Base-by-base conservation (phyloP, 1,284 basidiomycete genomes). In the Bjerkandera adusta region DNA sequence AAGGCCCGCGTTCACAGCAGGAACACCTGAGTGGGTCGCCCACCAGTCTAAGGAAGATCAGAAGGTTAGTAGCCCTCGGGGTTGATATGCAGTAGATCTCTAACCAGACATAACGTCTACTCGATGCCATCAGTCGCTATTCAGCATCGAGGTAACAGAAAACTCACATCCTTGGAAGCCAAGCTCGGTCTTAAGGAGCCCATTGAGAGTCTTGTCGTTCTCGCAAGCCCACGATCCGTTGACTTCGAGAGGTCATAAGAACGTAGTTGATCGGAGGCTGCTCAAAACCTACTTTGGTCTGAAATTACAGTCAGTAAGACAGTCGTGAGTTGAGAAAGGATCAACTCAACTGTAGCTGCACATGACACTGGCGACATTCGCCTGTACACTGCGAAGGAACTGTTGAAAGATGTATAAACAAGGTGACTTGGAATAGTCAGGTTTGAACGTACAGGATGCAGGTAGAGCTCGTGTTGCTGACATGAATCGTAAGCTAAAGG, bases 161-260 rank as follows among this genome's bases (percentile, higher is more conserved):
- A 41, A 16, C 76, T 60, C 54, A 78, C 75, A 84, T 43, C 85
- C 85, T 50, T 80, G 77, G 67, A 86, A 89, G 0, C 76, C 80
- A 39, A 83, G 74, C 62, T 90, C 85, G 18, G 70, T 72, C 67
- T 89, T 89, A 40, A 89, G 65, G 21, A 86, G 68, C 15, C 76
- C 78, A 60, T 87, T 89, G 49, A 86, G 64, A 3, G 74, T 73
- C 58, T 79, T 73, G 48, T 76, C 71, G 58, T 88, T 88, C 56
- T 85, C 79, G 54, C 83, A 87, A 0, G 82, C 75, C 56, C 69
- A 85, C 0, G 75, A 77, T 16, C 76, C 73, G 59, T 88, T 88
- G 61, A 83, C 71, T 72, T 15, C 3, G 11, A 12, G 24, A 16
- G n/a, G 16, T 13, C 29, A 21, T 12, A 38, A 20, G 12, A 13